Percentiles rank a stretch among this genome's conserved stretches.
These are phyloP conservation scores for Anacardium occidentale DNA, from an alignment of 345 rosid species.

Conservation along the genomic window DNA sequence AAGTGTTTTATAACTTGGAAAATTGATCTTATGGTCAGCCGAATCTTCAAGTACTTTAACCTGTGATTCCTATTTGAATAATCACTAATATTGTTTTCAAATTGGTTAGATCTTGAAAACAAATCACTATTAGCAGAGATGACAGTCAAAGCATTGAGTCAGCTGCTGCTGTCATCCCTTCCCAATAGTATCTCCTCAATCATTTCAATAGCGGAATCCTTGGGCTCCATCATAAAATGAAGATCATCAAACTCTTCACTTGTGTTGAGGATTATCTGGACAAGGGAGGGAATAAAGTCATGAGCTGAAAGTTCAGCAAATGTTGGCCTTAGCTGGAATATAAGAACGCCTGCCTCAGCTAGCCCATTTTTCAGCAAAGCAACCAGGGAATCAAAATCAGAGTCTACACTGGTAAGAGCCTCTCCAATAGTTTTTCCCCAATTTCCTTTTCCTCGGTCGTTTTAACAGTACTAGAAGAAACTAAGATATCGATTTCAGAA, in stretches of 20 bases:
- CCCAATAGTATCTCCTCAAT: constrained; percentile 56
- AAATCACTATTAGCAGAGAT: too few species aligned
- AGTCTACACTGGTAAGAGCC: constrained; percentile 53
- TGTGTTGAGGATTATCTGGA: constrained; percentile 41
- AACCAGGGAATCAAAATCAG: constrained; percentile 59
- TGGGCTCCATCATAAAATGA: constrained; percentile 46
- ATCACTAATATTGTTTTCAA: too few species aligned
- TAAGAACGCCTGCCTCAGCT: constrained; percentile 54
- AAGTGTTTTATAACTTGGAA: too few species aligned
- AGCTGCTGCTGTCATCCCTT: constrained; percentile 46
- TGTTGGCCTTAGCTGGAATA: constrained; percentile 53
- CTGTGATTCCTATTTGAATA: too few species aligned
- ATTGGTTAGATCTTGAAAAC: too few species aligned
- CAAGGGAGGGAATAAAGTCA: constrained; percentile 50
- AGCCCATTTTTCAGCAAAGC: constrained; percentile 60
- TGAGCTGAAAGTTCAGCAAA: constrained; percentile 51
- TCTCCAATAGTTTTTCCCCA: constrained; percentile 37
- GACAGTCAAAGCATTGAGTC: constrained; percentile 37
- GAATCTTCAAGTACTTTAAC: too few species aligned
- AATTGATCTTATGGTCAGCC: too few species aligned
- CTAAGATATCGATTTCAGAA: constrained; percentile 25
- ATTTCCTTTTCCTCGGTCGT: constrained; percentile 17
- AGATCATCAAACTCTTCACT: constrained; percentile 38
- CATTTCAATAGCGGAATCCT: constrained; percentile 52
- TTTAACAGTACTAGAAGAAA: constrained; percentile 23